These are phyloP conservation scores for Karstenula rhodostoma DNA, from an alignment of 2,329 filamentous ascomycete genomes.

Conservation along the genomic window DNA sequence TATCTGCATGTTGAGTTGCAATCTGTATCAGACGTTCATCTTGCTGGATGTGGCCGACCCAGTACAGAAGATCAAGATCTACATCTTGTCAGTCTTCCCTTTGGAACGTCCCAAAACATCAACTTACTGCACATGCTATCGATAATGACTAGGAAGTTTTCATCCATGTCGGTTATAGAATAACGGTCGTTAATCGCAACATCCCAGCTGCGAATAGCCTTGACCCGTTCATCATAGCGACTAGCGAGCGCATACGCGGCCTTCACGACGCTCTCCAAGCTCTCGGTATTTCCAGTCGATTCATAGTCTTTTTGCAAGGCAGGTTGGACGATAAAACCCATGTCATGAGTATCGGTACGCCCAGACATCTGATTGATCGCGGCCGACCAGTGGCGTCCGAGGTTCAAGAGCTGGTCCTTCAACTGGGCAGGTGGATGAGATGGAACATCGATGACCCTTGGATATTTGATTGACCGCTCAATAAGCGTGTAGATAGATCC, in stretches of 20 bases:
- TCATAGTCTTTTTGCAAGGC: constrained; percentile 59
- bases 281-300: constrained; percentile 52
- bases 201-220: constrained; percentile 61
- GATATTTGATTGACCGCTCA: constrained; percentile 42
- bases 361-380: constrained; percentile 44
- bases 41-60: constrained; percentile 41
- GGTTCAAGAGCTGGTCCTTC: constrained; percentile 32
- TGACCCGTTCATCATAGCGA: constrained; percentile 52
- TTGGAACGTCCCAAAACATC: neutral
- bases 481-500: constrained; percentile 45
- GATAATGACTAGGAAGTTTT: constrained; percentile 54
- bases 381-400: constrained; percentile 43
- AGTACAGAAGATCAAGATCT: constrained; percentile 53
- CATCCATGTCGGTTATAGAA: constrained; percentile 45
- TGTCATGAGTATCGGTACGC: constrained; percentile 62
- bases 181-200: constrained; percentile 49
- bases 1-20: constrained; percentile 51
- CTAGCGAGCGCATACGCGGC: constrained; percentile 57
- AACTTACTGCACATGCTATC: constrained; percentile 52
- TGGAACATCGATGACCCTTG: constrained; percentile 33
- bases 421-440: constrained; percentile 27
- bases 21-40: constrained; percentile 44
- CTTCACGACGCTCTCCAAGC: constrained; percentile 51
- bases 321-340: constrained; percentile 63
- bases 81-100: neutral